phyloP scores from a whole-genome alignment of 2,329 filamentous ascomycete genomes.

The Fusarium piperis region DNA sequence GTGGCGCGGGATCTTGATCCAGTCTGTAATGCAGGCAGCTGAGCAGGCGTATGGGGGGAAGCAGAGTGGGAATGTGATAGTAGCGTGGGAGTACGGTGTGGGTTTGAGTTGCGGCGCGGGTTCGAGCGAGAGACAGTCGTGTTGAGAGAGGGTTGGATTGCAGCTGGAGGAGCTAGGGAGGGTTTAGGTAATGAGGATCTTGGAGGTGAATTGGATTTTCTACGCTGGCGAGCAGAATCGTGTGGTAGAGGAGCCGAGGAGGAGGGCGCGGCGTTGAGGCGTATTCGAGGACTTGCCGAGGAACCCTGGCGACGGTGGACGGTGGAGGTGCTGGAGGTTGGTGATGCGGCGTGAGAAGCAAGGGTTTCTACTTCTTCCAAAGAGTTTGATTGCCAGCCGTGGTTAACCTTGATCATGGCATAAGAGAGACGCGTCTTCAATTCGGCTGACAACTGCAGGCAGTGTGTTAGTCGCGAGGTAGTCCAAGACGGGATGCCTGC shows the following conservation, averaged over 20 bases:
- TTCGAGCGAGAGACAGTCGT: conserved; percentile 48
- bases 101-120: conserved; percentile 61
- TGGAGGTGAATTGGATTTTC: conserved; percentile 51
- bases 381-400: conserved; percentile 84
- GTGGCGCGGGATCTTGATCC: conserved; percentile 47
- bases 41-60: conserved; percentile 56
- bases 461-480: conserved; percentile 25
- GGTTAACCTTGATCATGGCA: conserved; percentile 91
- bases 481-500: background rate
- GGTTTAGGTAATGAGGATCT: conserved; percentile 48
- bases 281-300: conserved; percentile 65
- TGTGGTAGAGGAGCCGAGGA: conserved; percentile 47
- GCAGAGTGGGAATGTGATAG: conserved; percentile 60
- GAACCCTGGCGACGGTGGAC: conserved; percentile 61
- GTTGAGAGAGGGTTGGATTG: conserved; percentile 60
- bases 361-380: conserved; percentile 82
- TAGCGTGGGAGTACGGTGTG: conserved; percentile 59
- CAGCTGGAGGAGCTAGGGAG: conserved; percentile 62
- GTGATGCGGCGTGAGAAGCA: conserved; percentile 74
- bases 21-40: conserved; percentile 45
- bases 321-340: conserved; percentile 67
- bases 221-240: conserved; percentile 37
- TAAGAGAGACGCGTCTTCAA: conserved; percentile 88
- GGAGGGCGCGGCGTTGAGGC: conserved; percentile 38
- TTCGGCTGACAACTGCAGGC: conserved; percentile 74